phyloP scores from a whole-genome alignment of 2,329 filamentous ascomycete species.

The Exophiala bonariae region DNA sequence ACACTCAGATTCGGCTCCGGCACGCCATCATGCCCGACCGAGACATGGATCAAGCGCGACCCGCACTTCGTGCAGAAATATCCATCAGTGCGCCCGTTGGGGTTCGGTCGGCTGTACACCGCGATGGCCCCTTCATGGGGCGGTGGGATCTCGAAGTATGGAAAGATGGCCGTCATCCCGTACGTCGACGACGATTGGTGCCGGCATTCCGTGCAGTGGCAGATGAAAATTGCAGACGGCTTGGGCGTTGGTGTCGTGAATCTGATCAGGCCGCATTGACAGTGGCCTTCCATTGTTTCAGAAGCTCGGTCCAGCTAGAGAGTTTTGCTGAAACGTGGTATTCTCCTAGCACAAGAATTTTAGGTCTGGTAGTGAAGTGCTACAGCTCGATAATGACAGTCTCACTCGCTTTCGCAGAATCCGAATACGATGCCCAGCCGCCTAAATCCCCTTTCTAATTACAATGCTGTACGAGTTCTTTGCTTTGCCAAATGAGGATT shows the following conservation, averaged over 20 bases:
- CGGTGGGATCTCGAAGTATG: conserved; percentile 36
- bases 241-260: conserved; percentile 63
- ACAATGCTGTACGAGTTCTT: too few relatives aligned
- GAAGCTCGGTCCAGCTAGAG: too few relatives aligned
- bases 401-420: too few relatives aligned
- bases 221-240: conserved; percentile 68
- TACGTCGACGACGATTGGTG: conserved; percentile 55
- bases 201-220: conserved; percentile 67
- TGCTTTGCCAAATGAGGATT: too few relatives aligned
- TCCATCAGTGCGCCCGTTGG: conserved; percentile 53
- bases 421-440: too few relatives aligned
- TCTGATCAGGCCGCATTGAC: conserved; percentile 65
- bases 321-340: too few relatives aligned
- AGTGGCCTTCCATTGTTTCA: conserved; percentile 61
- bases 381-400: too few relatives aligned
- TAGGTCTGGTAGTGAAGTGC: too few relatives aligned
- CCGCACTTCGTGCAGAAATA: conserved; percentile 69
- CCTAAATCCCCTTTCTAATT: too few relatives aligned
- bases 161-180: conserved; percentile 69
- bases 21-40: conserved; percentile 38
- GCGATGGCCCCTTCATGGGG: conserved; percentile 10
- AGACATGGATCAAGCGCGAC: conserved; percentile 60
- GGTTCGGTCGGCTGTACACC: conserved; percentile 13
- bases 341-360: too few relatives aligned
- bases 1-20: conserved; percentile 61